Evolutionary conservation across 2,329 filamentous ascomycete genomes (phyloP), one percentile per base, ranked within the genome.

Genomic region (Sclerotinia sclerotiorum): DNA sequence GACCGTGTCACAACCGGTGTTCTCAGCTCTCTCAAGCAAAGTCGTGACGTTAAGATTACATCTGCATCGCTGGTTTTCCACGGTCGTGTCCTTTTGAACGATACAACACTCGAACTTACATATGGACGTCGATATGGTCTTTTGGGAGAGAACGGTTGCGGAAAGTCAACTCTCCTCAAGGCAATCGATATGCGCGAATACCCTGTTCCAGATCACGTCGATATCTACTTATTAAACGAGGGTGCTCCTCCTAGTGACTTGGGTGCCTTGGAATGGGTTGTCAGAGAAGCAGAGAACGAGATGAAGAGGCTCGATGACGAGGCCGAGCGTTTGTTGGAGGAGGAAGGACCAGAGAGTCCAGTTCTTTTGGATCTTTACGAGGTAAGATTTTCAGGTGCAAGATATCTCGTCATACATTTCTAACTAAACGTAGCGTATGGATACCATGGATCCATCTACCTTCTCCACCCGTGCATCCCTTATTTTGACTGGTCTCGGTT

Each of bases 1-100:
- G 95, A 99, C 82, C 91, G 95, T 81, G 95, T 99, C 80, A 99
- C 96, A 70, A 99, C 95, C 70, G 95, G 95, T 87, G 95, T 99
- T 68, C 85, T 99, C 71, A 86, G 94, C 49, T 99, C 95, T 56
- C 88, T 94, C 72, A 81, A 87, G 72, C 85, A 91, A 74, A 96
- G 91, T 83, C 91, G 92, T 82, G 95, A 99, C 81, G 93, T 97
- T 81, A 99, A 99, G 86, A 95, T 99, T 80, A 97, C 90, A 73
- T 97, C 93, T 68, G 87, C 89, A 77, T 97, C 91, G 72, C 85
- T 99, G 75, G 94, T 97, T 72, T 99, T 99, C 88, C 96, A 99
- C 86, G 95, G 96, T 77, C 93, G 91, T 76, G 95, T 98, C 74
- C 89, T 99, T 70, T 92, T 99, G 82, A 94, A 90, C 79, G 95